phyloP scores from a whole-genome alignment of 257 asterid species.

The Fraxinus pennsylvanica region DNA sequence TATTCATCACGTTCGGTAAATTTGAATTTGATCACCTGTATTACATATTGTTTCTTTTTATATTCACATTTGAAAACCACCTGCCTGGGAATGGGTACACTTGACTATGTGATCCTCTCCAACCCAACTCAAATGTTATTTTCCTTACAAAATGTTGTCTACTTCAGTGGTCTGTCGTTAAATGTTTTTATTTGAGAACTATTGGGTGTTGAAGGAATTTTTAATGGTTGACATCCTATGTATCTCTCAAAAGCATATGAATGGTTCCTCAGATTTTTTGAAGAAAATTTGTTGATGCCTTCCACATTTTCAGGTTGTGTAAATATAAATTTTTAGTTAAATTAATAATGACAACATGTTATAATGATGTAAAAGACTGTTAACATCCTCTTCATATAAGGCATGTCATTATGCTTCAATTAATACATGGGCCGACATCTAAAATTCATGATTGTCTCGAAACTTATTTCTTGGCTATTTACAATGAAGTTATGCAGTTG shows the following conservation, averaged over 20 bases:
- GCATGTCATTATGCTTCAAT: neutral
- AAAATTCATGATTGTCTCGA: neutral
- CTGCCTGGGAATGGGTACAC: neutral
- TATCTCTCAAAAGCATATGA: neutral
- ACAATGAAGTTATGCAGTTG: neutral
- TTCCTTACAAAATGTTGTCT: neutral
- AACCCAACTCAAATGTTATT: neutral
- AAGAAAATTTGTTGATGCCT: neutral
- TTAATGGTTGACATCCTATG: neutral
- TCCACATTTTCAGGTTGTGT: neutral
- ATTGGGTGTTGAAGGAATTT: neutral
- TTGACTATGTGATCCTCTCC: neutral
- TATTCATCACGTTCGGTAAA: neutral
- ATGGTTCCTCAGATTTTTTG: neutral
- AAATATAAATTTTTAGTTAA: neutral
- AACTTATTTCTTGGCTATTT: neutral
- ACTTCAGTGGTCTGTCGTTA: neutral
- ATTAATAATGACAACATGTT: neutral
- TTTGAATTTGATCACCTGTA: neutral
- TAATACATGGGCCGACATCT: neutral
- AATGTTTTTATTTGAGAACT: neutral
- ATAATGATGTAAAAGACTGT: neutral
- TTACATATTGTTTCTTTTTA: neutral
- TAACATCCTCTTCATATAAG: neutral
- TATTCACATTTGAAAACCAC: neutral